These are phyloP conservation scores for Coemansia sp. DNA, from an alignment of 192 early-diverging fungal species.

Conservation along the genomic window DNA sequence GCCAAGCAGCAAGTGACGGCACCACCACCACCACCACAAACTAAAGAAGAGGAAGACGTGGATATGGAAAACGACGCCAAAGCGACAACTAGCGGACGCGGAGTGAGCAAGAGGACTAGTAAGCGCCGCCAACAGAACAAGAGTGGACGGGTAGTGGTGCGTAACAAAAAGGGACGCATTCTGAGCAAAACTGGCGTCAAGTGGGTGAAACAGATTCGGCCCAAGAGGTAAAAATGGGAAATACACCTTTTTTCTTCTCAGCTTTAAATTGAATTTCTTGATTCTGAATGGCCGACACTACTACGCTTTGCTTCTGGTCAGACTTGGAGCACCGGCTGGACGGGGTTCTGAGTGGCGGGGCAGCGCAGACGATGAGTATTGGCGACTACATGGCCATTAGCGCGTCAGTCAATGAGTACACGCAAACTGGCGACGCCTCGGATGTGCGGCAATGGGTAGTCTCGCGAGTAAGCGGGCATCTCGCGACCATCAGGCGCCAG, in stretches of 20 bases:
- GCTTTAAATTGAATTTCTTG: too few species aligned
- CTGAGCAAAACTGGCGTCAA: slow-evolving; percentile 14
- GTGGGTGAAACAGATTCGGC: slow-evolving; percentile 32
- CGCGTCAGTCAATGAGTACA: neutral
- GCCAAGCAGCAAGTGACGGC: slow-evolving; percentile 24
- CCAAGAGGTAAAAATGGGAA: slow-evolving; percentile 18
- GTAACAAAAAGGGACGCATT: slow-evolving; percentile 37
- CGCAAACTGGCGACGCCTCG: neutral
- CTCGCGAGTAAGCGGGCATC: neutral
- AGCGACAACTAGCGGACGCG: neutral
- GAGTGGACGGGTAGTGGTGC: slow-evolving; percentile 6
- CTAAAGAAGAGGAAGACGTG: neutral
- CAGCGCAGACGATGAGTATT: neutral
- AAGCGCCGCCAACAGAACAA: slow-evolving; percentile 7
- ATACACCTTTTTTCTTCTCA: neutral
- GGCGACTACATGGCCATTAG: neutral
- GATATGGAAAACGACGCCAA: slow-evolving; percentile 3
- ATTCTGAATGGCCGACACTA: too few species aligned
- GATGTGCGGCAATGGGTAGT: neutral
- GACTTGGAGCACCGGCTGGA: neutral
- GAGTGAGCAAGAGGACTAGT: slow-evolving; percentile 4
- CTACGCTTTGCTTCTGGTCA: neutral
- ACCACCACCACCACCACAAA: slow-evolving; percentile 6
- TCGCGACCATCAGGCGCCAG: neutral
- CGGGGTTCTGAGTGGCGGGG: neutral